Base-by-base conservation (phyloP, 148 eudicot species). In the Cornus controversa region DNA sequence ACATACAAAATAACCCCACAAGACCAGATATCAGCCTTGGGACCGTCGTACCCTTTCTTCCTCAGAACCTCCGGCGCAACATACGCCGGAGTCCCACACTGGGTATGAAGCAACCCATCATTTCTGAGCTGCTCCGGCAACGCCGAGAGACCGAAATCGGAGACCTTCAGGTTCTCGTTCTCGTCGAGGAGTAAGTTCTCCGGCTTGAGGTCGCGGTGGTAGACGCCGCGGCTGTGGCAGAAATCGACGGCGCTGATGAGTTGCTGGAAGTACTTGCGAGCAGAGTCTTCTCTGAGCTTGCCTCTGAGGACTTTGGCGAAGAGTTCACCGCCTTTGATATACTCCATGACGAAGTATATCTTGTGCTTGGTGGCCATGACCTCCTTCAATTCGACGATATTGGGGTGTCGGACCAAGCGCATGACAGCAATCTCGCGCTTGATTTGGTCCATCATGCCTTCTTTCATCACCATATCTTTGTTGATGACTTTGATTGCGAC, bases 41-140 rank as follows among this genome's bases (percentile, higher is more conserved):
- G 82, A 0, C 94, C 94, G 62, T 89, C 89, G 24, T 91, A 91
- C 20, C 94, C 94, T 78, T 91, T 89, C 36, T 81, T 84, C 70
- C 86, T 73, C 24, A 91, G 29, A 1, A 91, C 92, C 81, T 91
- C 94, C 10, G 94, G 94, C 14, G 94, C 94, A n/a, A 91, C 91
- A 66, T 92, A 92, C 0, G 94, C 91, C 1, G 94, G 94, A 8
- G 97, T 92, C 4, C 97, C 97, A 74, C 97, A 92, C 84, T 86
- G 94, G 0, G 89, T 92, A 75, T 92, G 96, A 2, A 92, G 77
- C 50, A 92, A 58, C 0, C 96, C 96, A 11, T 92, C 96, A 1
- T 92, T 81, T 63, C 88, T 82, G 2, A 81, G 69, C 37, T 90
- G 90, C 70, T 90, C 96, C 2, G 93, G 93, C 71, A 92, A 77